A percentile compares a stretch with the other conserved stretches of the same genome.
phyloP scores from a whole-genome alignment of 1,284 basidiomycete genomes.

The Cutaneotrichosporon curvatum region DNA sequence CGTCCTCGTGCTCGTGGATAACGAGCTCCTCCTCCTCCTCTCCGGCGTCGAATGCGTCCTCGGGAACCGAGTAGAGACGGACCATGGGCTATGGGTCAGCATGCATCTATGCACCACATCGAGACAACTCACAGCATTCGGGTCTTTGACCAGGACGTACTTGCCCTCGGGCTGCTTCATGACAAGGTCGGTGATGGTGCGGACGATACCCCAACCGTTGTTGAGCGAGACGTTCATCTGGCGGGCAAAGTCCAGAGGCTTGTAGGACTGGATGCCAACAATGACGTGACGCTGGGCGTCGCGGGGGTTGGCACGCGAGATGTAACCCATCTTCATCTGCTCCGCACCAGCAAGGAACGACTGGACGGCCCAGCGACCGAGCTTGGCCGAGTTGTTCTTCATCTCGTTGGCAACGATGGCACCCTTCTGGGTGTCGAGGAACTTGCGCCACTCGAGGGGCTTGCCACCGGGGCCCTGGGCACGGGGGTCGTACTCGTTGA shows the following conservation, averaged over 20 bases:
- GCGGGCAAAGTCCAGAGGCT: conserved; percentile 85
- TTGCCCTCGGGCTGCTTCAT: conserved; percentile 95
- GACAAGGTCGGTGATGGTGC: conserved; percentile 83
- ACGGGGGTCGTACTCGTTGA: conserved; percentile 96
- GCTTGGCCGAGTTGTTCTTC: conserved; percentile 99
- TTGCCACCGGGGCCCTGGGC: conserved; percentile 57
- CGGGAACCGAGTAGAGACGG: conserved; percentile 84
- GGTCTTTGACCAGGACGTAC: conserved; percentile 90
- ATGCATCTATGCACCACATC: background rate
- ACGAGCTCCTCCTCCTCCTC: conserved; percentile 63
- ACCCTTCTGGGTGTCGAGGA: conserved; percentile 91
- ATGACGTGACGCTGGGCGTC: conserved; percentile 95
- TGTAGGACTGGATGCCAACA: conserved; percentile 88
- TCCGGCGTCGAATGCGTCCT: conserved; percentile 77
- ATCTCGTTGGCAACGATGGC: conserved; percentile 99
- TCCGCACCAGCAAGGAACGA: conserved; percentile 93
- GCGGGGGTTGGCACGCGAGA: conserved; percentile 86
- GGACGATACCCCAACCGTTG: conserved; percentile 98
- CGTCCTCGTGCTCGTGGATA: conserved; percentile 24
- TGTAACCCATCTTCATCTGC: conserved; percentile 90
- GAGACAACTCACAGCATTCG: conserved; percentile 69
- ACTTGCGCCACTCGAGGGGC: conserved; percentile 93
- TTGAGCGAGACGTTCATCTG: conserved; percentile 93
- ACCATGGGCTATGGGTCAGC: conserved; percentile 65
- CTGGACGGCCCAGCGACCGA: conserved; percentile 96